phyloP scores from a whole-genome alignment of 164 flowering plant genomes.

The Stephania cephalantha region DNA sequence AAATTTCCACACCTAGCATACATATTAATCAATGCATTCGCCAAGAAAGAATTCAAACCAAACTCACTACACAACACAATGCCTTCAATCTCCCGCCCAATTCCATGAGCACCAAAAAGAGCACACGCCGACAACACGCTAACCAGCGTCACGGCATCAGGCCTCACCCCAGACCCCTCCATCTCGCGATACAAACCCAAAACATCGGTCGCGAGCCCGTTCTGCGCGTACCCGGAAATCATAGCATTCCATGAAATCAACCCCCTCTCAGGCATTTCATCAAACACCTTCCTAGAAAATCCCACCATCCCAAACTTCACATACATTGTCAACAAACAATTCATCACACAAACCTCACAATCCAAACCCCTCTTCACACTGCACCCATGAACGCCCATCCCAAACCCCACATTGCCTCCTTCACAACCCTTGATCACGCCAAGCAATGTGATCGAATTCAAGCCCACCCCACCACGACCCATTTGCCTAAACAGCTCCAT shows the following conservation, averaged over 20 bases:
- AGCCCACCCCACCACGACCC: slow-evolving; percentile 39
- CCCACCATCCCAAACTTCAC: slow-evolving; percentile 52
- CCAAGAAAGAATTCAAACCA: slow-evolving; percentile 42
- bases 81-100: slow-evolving; percentile 54
- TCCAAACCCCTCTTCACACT: neutral
- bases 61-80: slow-evolving; percentile 22
- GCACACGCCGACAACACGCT: slow-evolving; percentile 78
- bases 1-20: slow-evolving; percentile 75
- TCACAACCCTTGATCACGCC: slow-evolving; percentile 27
- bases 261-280: slow-evolving; percentile 49
- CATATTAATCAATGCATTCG: slow-evolving; percentile 72
- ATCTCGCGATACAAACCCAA: slow-evolving; percentile 61
- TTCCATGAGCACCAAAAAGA: slow-evolving; percentile 54
- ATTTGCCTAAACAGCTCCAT: slow-evolving; percentile 45
- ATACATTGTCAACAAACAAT: slow-evolving; percentile 77
- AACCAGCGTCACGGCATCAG: slow-evolving; percentile 67
- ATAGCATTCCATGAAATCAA: slow-evolving; percentile 90
- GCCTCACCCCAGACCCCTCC: slow-evolving; percentile 37
- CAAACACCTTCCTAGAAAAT: slow-evolving; percentile 47
- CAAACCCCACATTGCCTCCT: slow-evolving; percentile 25
- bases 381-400: slow-evolving; percentile 38
- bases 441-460: slow-evolving; percentile 54
- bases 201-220: slow-evolving; percentile 58
- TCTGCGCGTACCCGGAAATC: slow-evolving; percentile 83
- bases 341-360: slow-evolving; percentile 33